Percentiles rank a stretch among this genome's conserved stretches.
These are phyloP conservation scores for Usnea hakonensis DNA, from an alignment of 495 filamentous ascomycete species.

Conservation along the genomic window DNA sequence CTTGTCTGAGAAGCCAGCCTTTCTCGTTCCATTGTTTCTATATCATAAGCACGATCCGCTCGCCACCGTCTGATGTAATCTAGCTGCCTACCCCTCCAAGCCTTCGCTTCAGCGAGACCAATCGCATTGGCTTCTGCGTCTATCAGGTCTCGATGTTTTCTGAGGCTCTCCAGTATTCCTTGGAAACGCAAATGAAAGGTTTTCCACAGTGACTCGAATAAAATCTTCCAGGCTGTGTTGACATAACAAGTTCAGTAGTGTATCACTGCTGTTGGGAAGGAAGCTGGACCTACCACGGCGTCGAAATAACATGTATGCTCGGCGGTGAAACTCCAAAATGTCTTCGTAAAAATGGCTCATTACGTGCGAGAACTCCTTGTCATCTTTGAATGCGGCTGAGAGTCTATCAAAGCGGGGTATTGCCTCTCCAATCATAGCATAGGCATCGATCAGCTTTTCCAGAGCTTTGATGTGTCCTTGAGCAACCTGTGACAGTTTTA, in stretches of 20 bases:
- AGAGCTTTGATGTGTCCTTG: slow-evolving; percentile 33
- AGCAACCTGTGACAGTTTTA: slow-evolving; percentile 21
- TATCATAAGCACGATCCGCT: slow-evolving; percentile 6
- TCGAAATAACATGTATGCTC: slow-evolving; percentile 40
- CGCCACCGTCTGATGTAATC: slow-evolving; percentile 5
- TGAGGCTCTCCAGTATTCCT: slow-evolving; percentile 32
- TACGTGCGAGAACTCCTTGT: slow-evolving; percentile 32
- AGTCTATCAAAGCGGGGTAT: slow-evolving; percentile 35
- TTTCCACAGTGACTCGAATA: slow-evolving; percentile 38
- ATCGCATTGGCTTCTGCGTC: slow-evolving; percentile 30
- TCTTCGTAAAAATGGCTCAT: slow-evolving; percentile 38
- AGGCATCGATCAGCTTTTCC: slow-evolving; percentile 36
- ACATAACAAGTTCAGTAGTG: background rate
- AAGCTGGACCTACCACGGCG: slow-evolving; percentile 28
- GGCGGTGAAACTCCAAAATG: slow-evolving; percentile 39
- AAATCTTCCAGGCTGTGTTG: slow-evolving; percentile 35
- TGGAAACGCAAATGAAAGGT: slow-evolving; percentile 35
- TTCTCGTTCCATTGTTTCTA: slow-evolving; percentile 11
- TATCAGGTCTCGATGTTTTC: slow-evolving; percentile 32
- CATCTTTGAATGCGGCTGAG: slow-evolving; percentile 23
- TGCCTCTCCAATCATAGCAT: slow-evolving; percentile 33
- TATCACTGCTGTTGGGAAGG: background rate
- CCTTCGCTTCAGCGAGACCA: slow-evolving; percentile 25
- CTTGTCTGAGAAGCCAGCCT: slow-evolving; percentile 1
- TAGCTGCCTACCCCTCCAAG: slow-evolving; percentile 11